phyloP scores from a whole-genome alignment of 805 yeast species.

The Hanseniaspora mollemarum region DNA sequence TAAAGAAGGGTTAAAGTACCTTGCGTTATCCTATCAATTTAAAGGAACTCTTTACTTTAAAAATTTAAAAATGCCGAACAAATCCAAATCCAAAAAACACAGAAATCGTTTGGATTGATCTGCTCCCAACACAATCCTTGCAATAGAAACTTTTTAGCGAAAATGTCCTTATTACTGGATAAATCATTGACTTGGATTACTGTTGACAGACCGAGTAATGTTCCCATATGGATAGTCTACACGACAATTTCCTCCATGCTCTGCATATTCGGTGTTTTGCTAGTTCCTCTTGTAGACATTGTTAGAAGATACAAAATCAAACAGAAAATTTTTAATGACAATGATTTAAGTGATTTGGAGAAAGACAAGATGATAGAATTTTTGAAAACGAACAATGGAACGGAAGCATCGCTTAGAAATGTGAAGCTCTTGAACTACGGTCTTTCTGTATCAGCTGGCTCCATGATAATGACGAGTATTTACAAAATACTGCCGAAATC shows the following conservation, averaged over 20 bases:
- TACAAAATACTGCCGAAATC: slow-evolving; percentile 69
- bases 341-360: slow-evolving; percentile 39
- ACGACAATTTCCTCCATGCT: slow-evolving; percentile 53
- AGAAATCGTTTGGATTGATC: no score
- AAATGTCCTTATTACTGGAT: background rate
- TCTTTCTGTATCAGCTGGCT: slow-evolving; percentile 69
- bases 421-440: slow-evolving; percentile 60
- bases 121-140: no score
- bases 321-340: slow-evolving; percentile 35
- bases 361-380: slow-evolving; percentile 31
- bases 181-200: background rate
- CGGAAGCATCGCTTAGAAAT: slow-evolving; percentile 27
- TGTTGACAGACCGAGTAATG: background rate
- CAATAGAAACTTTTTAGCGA: no score
- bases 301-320: background rate
- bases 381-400: slow-evolving; percentile 44
- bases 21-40: no score
- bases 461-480: slow-evolving; percentile 66
- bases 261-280: slow-evolving; percentile 58
- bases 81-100: no score
- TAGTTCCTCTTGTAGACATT: slow-evolving; percentile 35
- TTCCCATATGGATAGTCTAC: slow-evolving; percentile 28
- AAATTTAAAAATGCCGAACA: no score
- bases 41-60: no score
- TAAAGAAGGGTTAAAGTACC: no score